Evolutionary conservation across 257 asterid genomes (phyloP).

Genomic region (Paraleonurus japonicus): DNA sequence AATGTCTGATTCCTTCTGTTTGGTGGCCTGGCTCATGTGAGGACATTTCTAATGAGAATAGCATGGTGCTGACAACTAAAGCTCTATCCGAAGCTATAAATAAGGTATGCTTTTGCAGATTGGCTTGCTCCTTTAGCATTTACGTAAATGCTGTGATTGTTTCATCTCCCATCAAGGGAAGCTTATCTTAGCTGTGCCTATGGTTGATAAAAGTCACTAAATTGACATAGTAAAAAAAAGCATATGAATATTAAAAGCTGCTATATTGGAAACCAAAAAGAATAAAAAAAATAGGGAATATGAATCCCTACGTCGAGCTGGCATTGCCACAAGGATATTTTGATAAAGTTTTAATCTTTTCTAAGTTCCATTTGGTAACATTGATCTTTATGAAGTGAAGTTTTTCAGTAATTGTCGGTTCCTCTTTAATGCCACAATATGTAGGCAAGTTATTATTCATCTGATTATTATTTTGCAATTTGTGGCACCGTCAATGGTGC

Average conservation of each 20-base stretch:
- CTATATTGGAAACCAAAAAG: background rate
- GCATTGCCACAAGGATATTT: background rate
- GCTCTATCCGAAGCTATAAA: constrained; percentile 84
- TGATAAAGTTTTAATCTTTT: background rate
- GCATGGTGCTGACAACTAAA: constrained; percentile 83
- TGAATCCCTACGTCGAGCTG: background rate
- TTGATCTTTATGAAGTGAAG: background rate
- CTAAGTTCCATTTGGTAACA: background rate
- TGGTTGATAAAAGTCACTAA: background rate
- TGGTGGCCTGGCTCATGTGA: constrained; percentile 97
- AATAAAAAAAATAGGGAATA: background rate
- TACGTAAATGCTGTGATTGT: background rate
- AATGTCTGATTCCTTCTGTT: constrained; percentile 81
- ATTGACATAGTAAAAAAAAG: background rate
- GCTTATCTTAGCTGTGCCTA: constrained; percentile 2
- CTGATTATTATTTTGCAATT: constrained; percentile 6
- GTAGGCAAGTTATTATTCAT: constrained; percentile 8
- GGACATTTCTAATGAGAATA: constrained; percentile 67
- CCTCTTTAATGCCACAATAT: background rate
- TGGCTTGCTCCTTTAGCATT: constrained; percentile 2
- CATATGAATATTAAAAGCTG: background rate
- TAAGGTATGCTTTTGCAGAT: constrained; percentile 48
- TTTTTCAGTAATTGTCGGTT: background rate
- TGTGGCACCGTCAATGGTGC: constrained; percentile 15
- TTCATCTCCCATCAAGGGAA: background rate